phyloP scores from a whole-genome alignment of 2,329 filamentous ascomycete species.

The Aspergillus ruber region DNA sequence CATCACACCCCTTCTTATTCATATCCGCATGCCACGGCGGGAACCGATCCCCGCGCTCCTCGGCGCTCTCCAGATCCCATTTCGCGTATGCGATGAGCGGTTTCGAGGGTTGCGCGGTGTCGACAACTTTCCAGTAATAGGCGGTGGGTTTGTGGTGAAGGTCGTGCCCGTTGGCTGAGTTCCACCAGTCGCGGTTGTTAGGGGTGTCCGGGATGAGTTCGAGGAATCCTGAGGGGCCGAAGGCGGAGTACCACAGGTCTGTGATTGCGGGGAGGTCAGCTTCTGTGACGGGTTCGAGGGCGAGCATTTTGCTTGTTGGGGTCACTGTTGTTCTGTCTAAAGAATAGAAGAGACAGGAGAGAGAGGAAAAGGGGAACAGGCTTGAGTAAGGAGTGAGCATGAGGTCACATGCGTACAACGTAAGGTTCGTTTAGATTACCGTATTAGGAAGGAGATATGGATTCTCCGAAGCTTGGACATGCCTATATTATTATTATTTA shows the following conservation, averaged over 20 bases:
- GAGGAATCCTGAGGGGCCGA: constrained; percentile 14
- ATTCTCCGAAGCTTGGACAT: not conserved
- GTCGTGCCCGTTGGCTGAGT: constrained; percentile 14
- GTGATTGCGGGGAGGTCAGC: constrained; percentile 19
- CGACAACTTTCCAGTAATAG: constrained; percentile 23
- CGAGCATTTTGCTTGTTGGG: constrained; percentile 5
- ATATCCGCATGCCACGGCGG: constrained; percentile 21
- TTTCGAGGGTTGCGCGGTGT: constrained; percentile 8
- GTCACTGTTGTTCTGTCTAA: not conserved
- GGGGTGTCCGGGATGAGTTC: constrained; percentile 23
- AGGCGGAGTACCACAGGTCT: constrained; percentile 20
- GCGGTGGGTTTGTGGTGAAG: constrained; percentile 18
- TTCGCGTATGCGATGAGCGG: constrained; percentile 23
- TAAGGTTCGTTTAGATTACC: not conserved
- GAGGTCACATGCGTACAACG: not conserved
- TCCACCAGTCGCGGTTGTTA: constrained; percentile 20
- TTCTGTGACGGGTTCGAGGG: constrained; percentile 12
- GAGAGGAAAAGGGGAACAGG: not conserved
- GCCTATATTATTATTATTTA: no score
- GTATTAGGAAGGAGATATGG: not conserved
- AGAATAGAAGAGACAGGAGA: not conserved
- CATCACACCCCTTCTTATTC: constrained; percentile 10
- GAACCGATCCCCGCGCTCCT: constrained; percentile 21
- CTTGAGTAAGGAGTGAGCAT: not conserved
- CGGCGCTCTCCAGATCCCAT: constrained; percentile 20